Base-by-base conservation (phyloP, 495 filamentous ascomycete genomes). In the Aspergillus haitiensis region DNA sequence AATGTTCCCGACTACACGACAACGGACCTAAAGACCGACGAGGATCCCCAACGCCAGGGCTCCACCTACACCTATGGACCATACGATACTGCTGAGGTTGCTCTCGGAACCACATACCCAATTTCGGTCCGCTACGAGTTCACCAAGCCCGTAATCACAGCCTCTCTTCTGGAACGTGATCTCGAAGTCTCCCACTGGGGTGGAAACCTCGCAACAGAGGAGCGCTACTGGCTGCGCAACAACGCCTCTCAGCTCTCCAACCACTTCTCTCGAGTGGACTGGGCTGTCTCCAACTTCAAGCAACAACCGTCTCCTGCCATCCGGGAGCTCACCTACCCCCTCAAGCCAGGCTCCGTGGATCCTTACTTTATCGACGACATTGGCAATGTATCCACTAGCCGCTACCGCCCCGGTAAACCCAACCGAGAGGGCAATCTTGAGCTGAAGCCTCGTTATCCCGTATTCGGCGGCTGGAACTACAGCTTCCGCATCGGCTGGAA, bases 391-490 rank as follows among this genome's bases (percentile, higher is more conserved):
- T 95, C 91, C 16, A 98, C 94, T 32, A 96, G 90, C 56, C 84
- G 85, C 65, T 98, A 92, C 81, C 84, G 94, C 57, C 75, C 78
- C n/a, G 87, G 84, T 58, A 89, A 85, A 32, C 60, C 61, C 39
- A 64, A 81, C 70, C 83, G 88, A 2, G 92, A 96, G 66, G 91
- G 90, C 35, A 77, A 84, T 56, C 82, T 98, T 40, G 94, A 97
- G 75, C 83, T 97, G 60, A 92, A 89, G 75, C 95, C 95, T 13
- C 82, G 94, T 33, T 98, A 91, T 72, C 94, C 94, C 7, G 69
- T 98, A 27, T 98, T 98, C 67, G 94, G 94, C 48, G 91, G 90
- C 52, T 98, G 94, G 94, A 97, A 96, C 74, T 97, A 96, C 69
- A 93, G 88, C 61, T 98, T 97, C 78, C 88, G 87, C 47, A 83